These are phyloP conservation scores for Diaporthe humulicola DNA, from an alignment of 2,329 filamentous ascomycete species.

Conservation along the genomic window DNA sequence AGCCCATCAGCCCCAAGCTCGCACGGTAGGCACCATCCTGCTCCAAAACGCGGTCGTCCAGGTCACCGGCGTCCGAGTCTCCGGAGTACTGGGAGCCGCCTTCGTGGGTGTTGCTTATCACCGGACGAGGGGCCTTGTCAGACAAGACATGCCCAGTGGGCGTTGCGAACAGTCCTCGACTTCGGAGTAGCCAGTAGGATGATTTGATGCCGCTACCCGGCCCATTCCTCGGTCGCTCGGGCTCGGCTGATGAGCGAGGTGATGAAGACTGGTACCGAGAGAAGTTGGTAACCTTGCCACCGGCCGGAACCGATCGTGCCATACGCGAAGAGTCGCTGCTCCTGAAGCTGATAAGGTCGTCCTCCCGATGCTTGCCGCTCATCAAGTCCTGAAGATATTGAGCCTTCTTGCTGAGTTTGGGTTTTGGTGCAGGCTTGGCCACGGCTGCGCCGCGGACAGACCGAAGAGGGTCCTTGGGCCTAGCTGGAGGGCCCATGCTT, in stretches of 20 bases:
- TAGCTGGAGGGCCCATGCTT: slow-evolving; percentile 39
- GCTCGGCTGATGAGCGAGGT: slow-evolving; percentile 38
- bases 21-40: slow-evolving; percentile 39
- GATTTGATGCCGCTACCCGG: slow-evolving; percentile 39
- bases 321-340: slow-evolving; percentile 39
- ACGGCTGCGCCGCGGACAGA: slow-evolving; percentile 37
- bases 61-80: slow-evolving; percentile 37
- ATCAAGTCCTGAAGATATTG: slow-evolving; percentile 37
- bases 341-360: slow-evolving; percentile 39
- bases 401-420: slow-evolving; percentile 37
- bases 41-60: slow-evolving; percentile 38
- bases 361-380: slow-evolving; percentile 38
- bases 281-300: slow-evolving; percentile 40
- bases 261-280: slow-evolving; percentile 39
- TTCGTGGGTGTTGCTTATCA: slow-evolving; percentile 8
- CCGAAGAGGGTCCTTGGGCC: slow-evolving; percentile 38
- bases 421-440: slow-evolving; percentile 32
- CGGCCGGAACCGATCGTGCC: slow-evolving; percentile 32
- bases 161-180: slow-evolving; percentile 37
- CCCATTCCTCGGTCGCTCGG: slow-evolving; percentile 32
- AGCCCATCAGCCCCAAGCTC: slow-evolving; percentile 36
- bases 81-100: slow-evolving; percentile 38
- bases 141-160: slow-evolving; percentile 39
- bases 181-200: slow-evolving; percentile 39
- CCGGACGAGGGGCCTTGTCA: slow-evolving; percentile 36